Evolutionary conservation across 2,329 filamentous ascomycete species (phyloP).

Genomic region (Neonectria sp.): DNA sequence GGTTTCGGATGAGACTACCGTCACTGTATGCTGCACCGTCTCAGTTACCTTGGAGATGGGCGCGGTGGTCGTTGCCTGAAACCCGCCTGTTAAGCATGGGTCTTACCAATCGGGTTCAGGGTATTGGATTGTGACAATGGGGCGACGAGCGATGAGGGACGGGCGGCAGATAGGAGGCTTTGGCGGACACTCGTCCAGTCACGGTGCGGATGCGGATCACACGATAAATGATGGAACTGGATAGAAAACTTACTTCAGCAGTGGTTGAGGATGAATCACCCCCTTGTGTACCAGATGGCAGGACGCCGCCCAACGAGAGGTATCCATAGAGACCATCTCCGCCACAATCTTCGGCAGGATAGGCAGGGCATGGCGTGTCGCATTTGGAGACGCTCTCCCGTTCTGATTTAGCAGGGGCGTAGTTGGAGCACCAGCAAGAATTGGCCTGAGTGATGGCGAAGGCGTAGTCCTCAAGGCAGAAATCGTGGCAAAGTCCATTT

Average conservation of each 20-base stretch:
- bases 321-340: constrained; percentile 76
- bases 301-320: constrained; percentile 64
- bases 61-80: constrained; percentile 48
- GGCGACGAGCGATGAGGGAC: constrained; percentile 27
- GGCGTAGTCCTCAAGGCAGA: constrained; percentile 72
- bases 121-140: constrained; percentile 23
- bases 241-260: constrained; percentile 47
- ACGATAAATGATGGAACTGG: constrained; percentile 31
- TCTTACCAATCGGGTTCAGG: constrained; percentile 43
- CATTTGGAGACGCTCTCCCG: constrained; percentile 65
- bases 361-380: constrained; percentile 76
- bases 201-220: constrained; percentile 38
- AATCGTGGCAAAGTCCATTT: constrained; percentile 76
- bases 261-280: constrained; percentile 43
- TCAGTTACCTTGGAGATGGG: constrained; percentile 53
- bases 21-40: constrained; percentile 54
- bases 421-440: constrained; percentile 83
- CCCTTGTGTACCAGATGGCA: constrained; percentile 70
- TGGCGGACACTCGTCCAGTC: constrained; percentile 45
- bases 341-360: constrained; percentile 76
- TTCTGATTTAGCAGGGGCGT: constrained; percentile 66
- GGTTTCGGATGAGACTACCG: constrained; percentile 42
- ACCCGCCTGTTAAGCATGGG: constrained; percentile 48
- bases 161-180: constrained; percentile 27
- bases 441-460: constrained; percentile 78